These are phyloP conservation scores for Didymella sp. DNA, from an alignment of 2,329 filamentous ascomycete genomes.

Conservation along the genomic window DNA sequence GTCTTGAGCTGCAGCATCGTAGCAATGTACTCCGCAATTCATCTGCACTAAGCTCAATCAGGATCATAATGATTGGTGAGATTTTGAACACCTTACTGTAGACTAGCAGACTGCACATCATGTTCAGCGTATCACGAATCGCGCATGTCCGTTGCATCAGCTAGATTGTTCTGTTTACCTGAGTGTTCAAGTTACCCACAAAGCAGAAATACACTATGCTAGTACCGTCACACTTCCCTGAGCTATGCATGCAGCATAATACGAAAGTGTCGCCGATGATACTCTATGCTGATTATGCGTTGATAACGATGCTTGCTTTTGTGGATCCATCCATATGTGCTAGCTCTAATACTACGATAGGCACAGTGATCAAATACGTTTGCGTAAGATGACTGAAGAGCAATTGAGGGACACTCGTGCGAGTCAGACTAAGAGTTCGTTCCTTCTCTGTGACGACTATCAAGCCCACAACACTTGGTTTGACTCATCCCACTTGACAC, in stretches of 20 bases:
- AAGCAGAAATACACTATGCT: background rate
- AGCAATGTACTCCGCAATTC: background rate
- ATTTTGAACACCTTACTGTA: background rate
- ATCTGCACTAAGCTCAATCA: background rate
- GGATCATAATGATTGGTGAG: background rate
- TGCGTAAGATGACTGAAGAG: background rate
- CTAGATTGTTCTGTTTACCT: background rate
- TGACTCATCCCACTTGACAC: background rate
- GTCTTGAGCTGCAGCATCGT: background rate
- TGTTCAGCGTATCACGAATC: background rate
- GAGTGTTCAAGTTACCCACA: background rate
- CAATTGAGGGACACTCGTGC: background rate
- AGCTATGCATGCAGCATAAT: background rate
- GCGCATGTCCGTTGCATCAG: background rate
- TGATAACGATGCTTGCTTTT: background rate
- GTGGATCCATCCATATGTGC: background rate
- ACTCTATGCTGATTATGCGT: background rate
- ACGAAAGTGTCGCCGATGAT: background rate
- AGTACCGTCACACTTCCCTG: too few species aligned
- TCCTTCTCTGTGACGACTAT: background rate
- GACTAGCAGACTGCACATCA: background rate
- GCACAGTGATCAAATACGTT: background rate
- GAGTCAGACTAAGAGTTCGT: background rate
- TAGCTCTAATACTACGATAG: background rate
- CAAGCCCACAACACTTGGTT: background rate